Conservation (phyloP, 2,329 filamentous ascomycete genomes). For the Colletotrichum eleusines region DNA sequence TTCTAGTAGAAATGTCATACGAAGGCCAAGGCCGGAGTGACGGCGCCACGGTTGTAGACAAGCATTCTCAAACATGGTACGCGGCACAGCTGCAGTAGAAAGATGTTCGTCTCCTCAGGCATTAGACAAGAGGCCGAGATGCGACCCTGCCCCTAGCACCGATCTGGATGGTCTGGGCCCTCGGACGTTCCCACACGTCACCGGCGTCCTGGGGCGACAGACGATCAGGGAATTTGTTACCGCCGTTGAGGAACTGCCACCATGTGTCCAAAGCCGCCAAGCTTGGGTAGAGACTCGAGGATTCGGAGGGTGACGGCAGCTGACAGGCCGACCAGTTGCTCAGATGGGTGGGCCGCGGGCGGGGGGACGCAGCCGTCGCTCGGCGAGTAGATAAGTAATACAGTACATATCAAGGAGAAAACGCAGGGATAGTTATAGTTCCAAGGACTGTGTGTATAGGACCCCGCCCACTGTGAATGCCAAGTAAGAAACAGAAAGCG, state of each 20-base stretch:
- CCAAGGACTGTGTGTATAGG: conserved; percentile 2
- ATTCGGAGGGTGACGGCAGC: conserved; percentile 2
- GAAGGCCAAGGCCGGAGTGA: conserved; percentile 1
- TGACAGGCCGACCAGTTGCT: conserved; percentile 17
- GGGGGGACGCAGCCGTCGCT: not conserved
- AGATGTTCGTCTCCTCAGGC: not conserved
- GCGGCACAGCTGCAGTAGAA: conserved; percentile 13
- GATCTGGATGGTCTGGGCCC: not conserved
- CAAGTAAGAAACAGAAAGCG: conserved; percentile 4
- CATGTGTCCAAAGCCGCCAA: not conserved
- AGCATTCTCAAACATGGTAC: conserved; percentile 10
- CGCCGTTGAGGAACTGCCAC: not conserved
- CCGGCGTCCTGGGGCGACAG: not conserved
- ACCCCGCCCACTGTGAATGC: conserved; percentile 1
- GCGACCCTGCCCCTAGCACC: not conserved
- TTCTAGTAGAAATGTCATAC: not conserved
- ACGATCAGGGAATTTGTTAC: not conserved
- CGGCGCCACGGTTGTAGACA: not conserved
- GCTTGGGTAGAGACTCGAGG: not conserved
- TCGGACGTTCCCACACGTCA: not conserved
- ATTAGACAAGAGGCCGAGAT: not conserved
- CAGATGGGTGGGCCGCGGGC: conserved; percentile 12
- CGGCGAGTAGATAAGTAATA: not conserved
- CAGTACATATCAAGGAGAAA: not conserved
- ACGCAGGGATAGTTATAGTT: conserved; percentile 16